These are phyloP conservation scores for Cardamine resedifolia DNA, from an alignment of 345 rosid species.

Conservation along the genomic window DNA sequence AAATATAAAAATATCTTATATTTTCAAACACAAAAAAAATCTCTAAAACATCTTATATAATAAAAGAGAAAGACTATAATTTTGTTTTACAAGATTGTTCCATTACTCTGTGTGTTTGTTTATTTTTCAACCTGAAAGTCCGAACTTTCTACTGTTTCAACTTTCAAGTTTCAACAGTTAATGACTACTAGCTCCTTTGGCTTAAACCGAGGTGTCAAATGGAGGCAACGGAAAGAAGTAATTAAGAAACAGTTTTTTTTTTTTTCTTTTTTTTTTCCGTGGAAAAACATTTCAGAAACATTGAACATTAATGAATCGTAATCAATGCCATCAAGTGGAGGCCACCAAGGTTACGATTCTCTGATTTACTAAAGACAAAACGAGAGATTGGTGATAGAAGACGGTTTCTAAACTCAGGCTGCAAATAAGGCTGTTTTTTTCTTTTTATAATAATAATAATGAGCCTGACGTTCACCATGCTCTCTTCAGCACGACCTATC, in stretches of 20 bases:
- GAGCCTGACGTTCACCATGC: constrained; percentile 16
- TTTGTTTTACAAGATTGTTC: no score
- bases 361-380: constrained; percentile 29
- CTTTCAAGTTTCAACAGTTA: no score
- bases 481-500: constrained; percentile 22
- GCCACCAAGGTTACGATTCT: constrained; percentile 17
- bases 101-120: no score
- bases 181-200: no score
- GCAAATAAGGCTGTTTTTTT: background rate
- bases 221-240: background rate
- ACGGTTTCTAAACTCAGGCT: background rate
- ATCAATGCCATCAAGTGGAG: constrained; percentile 26
- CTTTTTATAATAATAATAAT: background rate
- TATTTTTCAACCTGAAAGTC: no score
- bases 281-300: background rate
- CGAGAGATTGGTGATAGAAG: background rate
- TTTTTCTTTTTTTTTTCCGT: background rate
- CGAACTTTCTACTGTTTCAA: no score
- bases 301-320: background rate
- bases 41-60: no score
- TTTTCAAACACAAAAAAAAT: no score
- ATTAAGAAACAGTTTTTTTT: background rate
- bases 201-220: background rate
- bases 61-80: no score
- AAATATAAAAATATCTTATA: no score